Evolutionary conservation across 192 early-diverging fungal species (phyloP), one percentile per base, ranked within the genome.

Genomic region (Thamnidium elegans): DNA sequence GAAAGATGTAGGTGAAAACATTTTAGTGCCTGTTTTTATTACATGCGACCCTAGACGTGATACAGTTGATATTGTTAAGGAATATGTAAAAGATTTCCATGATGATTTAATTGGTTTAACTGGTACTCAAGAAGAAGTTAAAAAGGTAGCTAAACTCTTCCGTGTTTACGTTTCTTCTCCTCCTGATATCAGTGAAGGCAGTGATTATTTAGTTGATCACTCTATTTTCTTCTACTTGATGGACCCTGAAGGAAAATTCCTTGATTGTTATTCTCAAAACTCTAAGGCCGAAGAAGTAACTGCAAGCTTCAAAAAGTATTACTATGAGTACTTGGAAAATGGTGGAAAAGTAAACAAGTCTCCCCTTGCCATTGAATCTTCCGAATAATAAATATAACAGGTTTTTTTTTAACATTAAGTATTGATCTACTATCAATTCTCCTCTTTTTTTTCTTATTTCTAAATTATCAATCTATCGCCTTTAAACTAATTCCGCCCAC

Each of bases 181-280:
- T 34, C 95, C 95, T 20, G 81, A 88, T 52, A 80, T 88, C 10
- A 75, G 75, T 23, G 88, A 89, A 23, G 90, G 43, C 4, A 86
- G 91, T 55, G 95, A 99, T 64, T 99, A 99, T 65, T 76, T 99
- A 30, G 97, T 99, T 17, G 97, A 99, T 62, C 97, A 99, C 68
- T 93, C 92, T 36, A 99, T 97, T 69, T 99, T 96, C 78, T 96
- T 96, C 67, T 99, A 97, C 69, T 79, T 99, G 46, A 91, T 99
- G 84, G 88, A 90, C 34, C 94, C 91, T 11, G 84, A 94, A 47
- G 95, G 95, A 48, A 70, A 84, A 61, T 99, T 96, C 72, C 79
- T 94, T 21, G 92, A 93, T 15, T 90, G 90, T 34, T 99, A 92
- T 74, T 92, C 93, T 20, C 90, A 89, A 72, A 90, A 93, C 44